Evolutionary conservation across 305 asterid species (phyloP).

Genomic region (Rubia tinctorum): DNA sequence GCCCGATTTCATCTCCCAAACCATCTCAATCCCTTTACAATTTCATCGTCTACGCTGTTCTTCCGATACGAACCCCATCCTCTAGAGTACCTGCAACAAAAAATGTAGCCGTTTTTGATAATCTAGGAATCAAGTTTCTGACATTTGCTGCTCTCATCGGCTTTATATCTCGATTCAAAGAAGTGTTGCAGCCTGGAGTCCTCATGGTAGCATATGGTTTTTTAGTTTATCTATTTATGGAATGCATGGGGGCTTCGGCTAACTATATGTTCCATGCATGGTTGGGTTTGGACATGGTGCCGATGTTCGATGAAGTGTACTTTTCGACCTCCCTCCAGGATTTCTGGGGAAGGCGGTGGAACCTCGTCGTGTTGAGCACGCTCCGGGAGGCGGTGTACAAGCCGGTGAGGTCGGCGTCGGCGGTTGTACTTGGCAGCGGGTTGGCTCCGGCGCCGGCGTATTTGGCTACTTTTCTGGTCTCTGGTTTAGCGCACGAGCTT

Average conservation of each 20-base stretch:
- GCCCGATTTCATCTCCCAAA: not conserved
- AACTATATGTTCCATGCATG: not conserved
- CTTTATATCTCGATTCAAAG: not conserved
- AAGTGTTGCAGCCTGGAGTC: not conserved
- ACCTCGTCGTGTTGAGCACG: not conserved
- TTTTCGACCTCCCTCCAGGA: not conserved
- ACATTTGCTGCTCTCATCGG: not conserved
- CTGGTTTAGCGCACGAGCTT: not conserved
- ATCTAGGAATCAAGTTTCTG: not conserved
- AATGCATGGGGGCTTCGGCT: not conserved
- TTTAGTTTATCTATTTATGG: too few species aligned
- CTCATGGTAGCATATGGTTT: not conserved
- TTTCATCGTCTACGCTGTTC: not conserved
- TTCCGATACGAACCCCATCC: not conserved
- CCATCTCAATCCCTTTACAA: not conserved
- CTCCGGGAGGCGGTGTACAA: not conserved
- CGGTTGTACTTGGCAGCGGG: not conserved
- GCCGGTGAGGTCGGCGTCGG: not conserved
- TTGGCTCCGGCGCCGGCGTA: not conserved
- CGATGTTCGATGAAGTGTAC: not conserved
- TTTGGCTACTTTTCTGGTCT: not conserved
- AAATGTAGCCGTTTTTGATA: too few species aligned
- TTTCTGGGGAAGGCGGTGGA: slow-evolving; percentile 1
- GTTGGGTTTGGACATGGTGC: not conserved
- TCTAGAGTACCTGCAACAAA: too few species aligned